phyloP scores from a whole-genome alignment of 2,329 filamentous ascomycete species.

The Cladosporium sphaerospermum region DNA sequence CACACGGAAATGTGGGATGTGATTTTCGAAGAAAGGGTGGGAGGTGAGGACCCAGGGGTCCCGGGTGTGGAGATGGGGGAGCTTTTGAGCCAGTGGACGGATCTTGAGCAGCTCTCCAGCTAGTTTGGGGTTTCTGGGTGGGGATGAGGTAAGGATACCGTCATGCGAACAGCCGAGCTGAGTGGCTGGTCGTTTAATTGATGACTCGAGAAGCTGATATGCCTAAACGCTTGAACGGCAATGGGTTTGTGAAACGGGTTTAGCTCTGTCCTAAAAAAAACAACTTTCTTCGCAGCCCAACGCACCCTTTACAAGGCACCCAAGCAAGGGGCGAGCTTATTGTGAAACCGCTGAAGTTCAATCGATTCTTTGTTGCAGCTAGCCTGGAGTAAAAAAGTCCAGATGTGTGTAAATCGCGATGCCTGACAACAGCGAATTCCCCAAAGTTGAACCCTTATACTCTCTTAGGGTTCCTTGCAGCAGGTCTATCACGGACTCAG shows the following conservation, averaged over 20 bases:
- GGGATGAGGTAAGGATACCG: not conserved
- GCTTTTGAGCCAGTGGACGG: constrained; percentile 6
- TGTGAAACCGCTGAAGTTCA: too few relatives aligned
- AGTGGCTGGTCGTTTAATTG: too few relatives aligned
- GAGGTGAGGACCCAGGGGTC: not conserved
- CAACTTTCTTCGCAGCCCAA: too few relatives aligned
- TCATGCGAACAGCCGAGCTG: too few relatives aligned
- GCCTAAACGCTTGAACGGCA: constrained; percentile 4
- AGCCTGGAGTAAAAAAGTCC: too few relatives aligned
- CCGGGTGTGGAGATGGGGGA: constrained; percentile 9
- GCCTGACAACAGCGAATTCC: too few relatives aligned
- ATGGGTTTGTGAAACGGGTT: not conserved
- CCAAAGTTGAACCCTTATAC: too few relatives aligned
- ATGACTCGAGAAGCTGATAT: not conserved
- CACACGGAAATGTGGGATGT: constrained; percentile 23
- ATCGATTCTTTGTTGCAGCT: too few relatives aligned
- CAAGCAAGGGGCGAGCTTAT: too few relatives aligned
- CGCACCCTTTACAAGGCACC: too few relatives aligned
- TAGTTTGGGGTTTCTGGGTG: not conserved
- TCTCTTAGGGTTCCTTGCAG: too few relatives aligned
- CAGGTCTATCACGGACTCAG: not conserved
- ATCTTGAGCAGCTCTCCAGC: not conserved
- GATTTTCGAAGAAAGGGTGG: constrained; percentile 3
- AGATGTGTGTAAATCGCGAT: too few relatives aligned
- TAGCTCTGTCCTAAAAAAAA: not conserved